Evolutionary conservation across 1,284 basidiomycete species (phyloP).

Genomic region (Trametes pubescens): DNA sequence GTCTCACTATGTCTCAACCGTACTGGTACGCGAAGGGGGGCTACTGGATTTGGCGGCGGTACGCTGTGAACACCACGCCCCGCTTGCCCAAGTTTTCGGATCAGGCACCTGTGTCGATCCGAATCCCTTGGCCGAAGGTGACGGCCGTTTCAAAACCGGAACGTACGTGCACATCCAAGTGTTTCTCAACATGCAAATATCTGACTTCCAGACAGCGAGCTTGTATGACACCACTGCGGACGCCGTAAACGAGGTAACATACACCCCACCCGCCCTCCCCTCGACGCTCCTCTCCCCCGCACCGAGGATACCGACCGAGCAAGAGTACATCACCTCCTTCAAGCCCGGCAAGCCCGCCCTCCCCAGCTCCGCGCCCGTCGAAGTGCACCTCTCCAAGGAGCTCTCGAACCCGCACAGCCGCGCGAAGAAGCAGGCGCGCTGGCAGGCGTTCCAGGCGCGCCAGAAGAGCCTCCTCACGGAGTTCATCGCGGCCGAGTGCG

Average conservation of each 20-base stretch:
- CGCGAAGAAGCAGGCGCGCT: conserved; percentile 79
- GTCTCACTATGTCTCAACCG: conserved; percentile 66
- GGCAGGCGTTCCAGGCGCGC: conserved; percentile 62
- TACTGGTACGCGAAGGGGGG: conserved; percentile 60
- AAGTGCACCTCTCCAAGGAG: conserved; percentile 69
- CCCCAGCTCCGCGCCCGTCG: conserved; percentile 64
- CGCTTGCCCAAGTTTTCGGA: conserved; percentile 55
- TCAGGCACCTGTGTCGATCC: conserved; percentile 47
- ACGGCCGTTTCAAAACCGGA: conserved; percentile 51
- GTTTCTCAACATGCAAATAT: conserved; percentile 2
- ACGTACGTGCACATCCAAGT: conserved; percentile 50
- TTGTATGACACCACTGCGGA: conserved; percentile 67
- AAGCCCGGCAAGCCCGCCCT: conserved; percentile 54
- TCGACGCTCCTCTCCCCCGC: conserved; percentile 45
- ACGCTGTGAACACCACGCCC: conserved; percentile 70
- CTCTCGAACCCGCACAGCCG: conserved; percentile 82
- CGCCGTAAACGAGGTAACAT: conserved; percentile 70
- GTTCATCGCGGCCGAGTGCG: conserved; percentile 62
- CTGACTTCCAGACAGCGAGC: conserved; percentile 48
- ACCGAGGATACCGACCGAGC: conserved; percentile 57
- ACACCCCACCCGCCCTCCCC: conserved; percentile 63
- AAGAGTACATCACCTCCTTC: conserved; percentile 64
- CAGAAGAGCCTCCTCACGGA: conserved; percentile 59
- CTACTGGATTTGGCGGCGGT: conserved; percentile 71
- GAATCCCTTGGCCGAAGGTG: conserved; percentile 74